Percentiles rank a stretch among this genome's conserved stretches.
Evolutionary conservation across 1,284 basidiomycete species (phyloP).

Genomic region (Marasmius sp.): DNA sequence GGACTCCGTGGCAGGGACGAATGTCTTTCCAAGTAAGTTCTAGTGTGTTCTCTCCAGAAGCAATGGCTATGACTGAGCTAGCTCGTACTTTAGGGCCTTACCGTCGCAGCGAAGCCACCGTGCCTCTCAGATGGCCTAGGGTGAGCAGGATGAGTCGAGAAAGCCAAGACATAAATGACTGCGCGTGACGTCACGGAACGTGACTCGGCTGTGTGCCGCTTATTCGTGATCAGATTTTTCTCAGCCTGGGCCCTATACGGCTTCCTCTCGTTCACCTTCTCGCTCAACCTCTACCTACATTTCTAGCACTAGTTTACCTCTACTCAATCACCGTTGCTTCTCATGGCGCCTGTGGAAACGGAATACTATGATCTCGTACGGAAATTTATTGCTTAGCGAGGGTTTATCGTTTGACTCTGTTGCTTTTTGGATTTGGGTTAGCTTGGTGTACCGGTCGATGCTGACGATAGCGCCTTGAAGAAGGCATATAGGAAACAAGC

Average conservation of each 20-base stretch:
- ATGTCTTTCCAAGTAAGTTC: no score
- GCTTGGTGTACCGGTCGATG: slow-evolving; percentile 48
- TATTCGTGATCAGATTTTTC: neutral
- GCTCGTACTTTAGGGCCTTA: no score
- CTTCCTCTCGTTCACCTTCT: neutral
- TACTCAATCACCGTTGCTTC: neutral
- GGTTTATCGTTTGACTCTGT: neutral
- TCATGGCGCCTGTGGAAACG: slow-evolving; percentile 62
- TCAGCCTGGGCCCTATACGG: neutral
- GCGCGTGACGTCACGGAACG: neutral
- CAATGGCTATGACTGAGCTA: no score
- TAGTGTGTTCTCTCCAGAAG: no score
- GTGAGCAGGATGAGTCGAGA: no score
- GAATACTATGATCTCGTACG: slow-evolving; percentile 65
- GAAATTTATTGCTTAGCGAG: neutral
- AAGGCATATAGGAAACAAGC: slow-evolving; percentile 96
- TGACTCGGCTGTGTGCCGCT: neutral
- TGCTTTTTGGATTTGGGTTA: slow-evolving; percentile 18
- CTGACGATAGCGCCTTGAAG: slow-evolving; percentile 80
- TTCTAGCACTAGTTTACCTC: neutral
- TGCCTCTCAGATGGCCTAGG: no score
- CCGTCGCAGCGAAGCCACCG: no score
- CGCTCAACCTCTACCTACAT: neutral
- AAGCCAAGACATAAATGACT: no score
- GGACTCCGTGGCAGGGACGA: no score